Conservation (phyloP, 495 filamentous ascomycete genomes). For the Penicillium angulare region DNA sequence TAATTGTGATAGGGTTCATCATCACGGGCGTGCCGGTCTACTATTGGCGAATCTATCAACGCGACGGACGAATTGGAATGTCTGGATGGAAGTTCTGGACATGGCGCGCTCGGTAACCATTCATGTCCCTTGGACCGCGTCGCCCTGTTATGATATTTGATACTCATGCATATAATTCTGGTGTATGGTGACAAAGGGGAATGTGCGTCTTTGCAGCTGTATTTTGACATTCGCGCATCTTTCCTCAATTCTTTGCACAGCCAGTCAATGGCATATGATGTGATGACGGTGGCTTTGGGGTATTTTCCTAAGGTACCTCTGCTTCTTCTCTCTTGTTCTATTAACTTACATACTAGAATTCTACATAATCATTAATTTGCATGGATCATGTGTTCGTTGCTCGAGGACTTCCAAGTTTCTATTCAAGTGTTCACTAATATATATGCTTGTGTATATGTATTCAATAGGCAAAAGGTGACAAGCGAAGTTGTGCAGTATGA, state of each 20-base stretch:
- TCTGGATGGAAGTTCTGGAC: slow-evolving; percentile 63
- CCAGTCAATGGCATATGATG: slow-evolving; percentile 17
- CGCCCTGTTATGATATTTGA: slow-evolving; percentile 27
- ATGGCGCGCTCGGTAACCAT: slow-evolving; percentile 27
- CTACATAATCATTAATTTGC: slow-evolving; percentile 1
- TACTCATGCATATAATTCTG: slow-evolving; percentile 33
- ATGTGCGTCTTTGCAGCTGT: slow-evolving; percentile 9
- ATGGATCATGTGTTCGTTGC: too few relatives aligned
- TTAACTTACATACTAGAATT: slow-evolving; percentile 2
- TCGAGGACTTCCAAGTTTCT: too few relatives aligned
- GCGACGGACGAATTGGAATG: slow-evolving; percentile 45
- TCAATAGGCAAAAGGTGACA: too few relatives aligned
- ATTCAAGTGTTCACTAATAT: too few relatives aligned
- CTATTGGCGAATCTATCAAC: slow-evolving; percentile 74
- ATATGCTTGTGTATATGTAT: too few relatives aligned
- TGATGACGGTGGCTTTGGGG: slow-evolving; percentile 20
- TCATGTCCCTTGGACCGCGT: background rate
- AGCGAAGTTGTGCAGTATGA: too few relatives aligned
- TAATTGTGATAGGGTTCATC: slow-evolving; percentile 82
- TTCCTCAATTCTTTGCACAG: background rate
- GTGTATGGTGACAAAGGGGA: slow-evolving; percentile 19
- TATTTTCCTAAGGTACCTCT: slow-evolving; percentile 11
- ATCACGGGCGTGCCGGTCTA: slow-evolving; percentile 81
- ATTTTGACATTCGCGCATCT: background rate
- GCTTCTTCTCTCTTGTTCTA: slow-evolving; percentile 12